Percentiles rank a stretch among this genome's conserved stretches.
Evolutionary conservation across 257 asterid species (phyloP).

Genomic region (Henckelia pumila): DNA sequence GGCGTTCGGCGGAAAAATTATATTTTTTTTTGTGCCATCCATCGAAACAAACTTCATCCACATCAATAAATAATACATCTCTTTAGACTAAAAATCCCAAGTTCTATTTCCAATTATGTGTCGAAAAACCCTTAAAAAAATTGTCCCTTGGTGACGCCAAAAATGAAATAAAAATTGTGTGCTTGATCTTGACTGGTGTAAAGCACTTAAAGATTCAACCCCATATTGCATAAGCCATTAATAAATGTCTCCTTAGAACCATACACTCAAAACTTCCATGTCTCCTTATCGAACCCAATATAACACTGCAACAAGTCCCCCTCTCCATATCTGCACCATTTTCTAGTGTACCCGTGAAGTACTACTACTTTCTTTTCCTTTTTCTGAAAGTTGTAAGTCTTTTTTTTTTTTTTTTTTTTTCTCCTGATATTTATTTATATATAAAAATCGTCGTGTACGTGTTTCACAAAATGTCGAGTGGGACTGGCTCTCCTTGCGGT

Average conservation of each 20-base stretch:
- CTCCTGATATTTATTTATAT: neutral
- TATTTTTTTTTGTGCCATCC: constrained; percentile 25
- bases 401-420: neutral
- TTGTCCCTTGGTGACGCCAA: constrained; percentile 11
- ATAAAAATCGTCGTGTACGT: neutral
- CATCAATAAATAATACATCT: constrained; percentile 8
- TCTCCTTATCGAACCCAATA: constrained; percentile 40
- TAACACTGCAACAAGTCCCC: constrained; percentile 30
- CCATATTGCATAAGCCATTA: constrained; percentile 62
- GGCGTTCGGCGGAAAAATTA: constrained; percentile 81
- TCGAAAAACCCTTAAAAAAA: neutral
- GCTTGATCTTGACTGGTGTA: neutral
- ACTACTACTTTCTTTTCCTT: neutral
- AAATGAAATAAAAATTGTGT: neutral
- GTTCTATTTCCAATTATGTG: neutral
- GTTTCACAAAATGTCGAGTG: constrained; percentile 34
- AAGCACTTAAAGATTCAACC: constrained; percentile 12
- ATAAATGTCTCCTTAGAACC: constrained; percentile 67
- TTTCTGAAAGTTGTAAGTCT: neutral
- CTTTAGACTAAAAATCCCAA: constrained; percentile 19
- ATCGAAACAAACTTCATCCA: constrained; percentile 30
- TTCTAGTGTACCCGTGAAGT: constrained; percentile 57
- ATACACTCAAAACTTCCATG: constrained; percentile 56
- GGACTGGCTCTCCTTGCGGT: constrained; percentile 85
- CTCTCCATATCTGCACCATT: constrained; percentile 37